Percentiles rank a stretch among this genome's conserved stretches.
phyloP scores from a whole-genome alignment of 2,329 filamentous ascomycete genomes.

The Fusarium sp. region DNA sequence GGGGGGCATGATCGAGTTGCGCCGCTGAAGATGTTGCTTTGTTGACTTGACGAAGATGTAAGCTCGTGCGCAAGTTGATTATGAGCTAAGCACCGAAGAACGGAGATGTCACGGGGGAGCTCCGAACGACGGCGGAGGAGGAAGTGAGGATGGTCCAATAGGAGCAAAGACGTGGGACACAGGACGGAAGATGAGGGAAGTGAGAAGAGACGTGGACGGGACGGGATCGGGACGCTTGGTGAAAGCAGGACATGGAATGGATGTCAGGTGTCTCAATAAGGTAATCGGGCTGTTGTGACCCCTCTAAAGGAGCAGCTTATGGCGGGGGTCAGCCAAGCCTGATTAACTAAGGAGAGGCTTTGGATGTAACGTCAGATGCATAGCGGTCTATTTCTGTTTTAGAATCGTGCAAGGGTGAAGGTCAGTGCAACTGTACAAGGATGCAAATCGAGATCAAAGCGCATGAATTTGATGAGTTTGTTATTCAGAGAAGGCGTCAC shows the following conservation, averaged over 20 bases:
- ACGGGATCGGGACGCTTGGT: neutral
- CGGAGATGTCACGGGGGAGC: slow-evolving; percentile 20
- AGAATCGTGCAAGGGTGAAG: neutral
- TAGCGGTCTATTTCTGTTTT: neutral
- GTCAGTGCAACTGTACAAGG: neutral
- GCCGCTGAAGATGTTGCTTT: slow-evolving; percentile 9
- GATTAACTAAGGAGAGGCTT: neutral
- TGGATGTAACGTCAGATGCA: slow-evolving; percentile 13
- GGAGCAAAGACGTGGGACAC: neutral
- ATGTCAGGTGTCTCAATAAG: slow-evolving; percentile 16
- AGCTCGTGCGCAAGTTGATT: slow-evolving; percentile 5
- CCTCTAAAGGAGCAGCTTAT: slow-evolving; percentile 11
- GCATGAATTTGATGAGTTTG: neutral
- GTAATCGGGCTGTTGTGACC: neutral
- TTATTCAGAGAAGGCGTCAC: neutral
- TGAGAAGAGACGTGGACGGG: neutral
- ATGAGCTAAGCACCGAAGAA: slow-evolving; percentile 27
- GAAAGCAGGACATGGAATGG: neutral
- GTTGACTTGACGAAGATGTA: slow-evolving; percentile 11
- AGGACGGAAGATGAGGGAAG: slow-evolving; percentile 1
- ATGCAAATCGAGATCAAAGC: neutral
- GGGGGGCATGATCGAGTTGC: slow-evolving; percentile 46
- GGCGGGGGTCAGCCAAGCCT: slow-evolving; percentile 14
- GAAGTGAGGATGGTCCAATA: slow-evolving; percentile 11
- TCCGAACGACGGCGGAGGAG: slow-evolving; percentile 4